These are phyloP conservation scores for Curvularia sp. DNA, from an alignment of 2,329 filamentous ascomycete species.

Conservation along the genomic window DNA sequence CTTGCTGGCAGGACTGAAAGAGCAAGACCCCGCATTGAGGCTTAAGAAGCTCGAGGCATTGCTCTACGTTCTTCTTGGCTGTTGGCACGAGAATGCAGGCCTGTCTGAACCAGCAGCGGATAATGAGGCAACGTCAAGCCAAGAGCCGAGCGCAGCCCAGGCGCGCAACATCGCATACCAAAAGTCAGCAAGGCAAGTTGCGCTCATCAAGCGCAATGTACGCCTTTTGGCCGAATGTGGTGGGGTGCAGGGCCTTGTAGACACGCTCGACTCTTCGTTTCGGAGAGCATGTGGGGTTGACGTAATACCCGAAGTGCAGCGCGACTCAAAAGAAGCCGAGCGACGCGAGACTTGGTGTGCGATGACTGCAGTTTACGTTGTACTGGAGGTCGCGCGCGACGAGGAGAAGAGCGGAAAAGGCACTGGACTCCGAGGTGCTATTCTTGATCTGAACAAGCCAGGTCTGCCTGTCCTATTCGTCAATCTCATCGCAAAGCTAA, in stretches of 20 bases:
- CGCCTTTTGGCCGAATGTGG: constrained; percentile 51
- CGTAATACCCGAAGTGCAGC: constrained; percentile 31
- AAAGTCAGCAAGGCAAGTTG: constrained; percentile 53
- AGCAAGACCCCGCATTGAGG: constrained; percentile 38
- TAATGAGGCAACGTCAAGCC: constrained; percentile 22
- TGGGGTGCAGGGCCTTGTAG: constrained; percentile 53
- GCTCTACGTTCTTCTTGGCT: constrained; percentile 57
- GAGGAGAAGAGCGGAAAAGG: constrained; percentile 53
- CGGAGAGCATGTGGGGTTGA: constrained; percentile 43
- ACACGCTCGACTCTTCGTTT: constrained; percentile 48
- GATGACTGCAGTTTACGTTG: constrained; percentile 58
- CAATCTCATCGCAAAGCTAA: constrained; percentile 59
- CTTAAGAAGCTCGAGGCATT: constrained; percentile 54
- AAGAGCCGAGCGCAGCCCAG: constrained; percentile 15
- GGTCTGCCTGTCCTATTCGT: constrained; percentile 76
- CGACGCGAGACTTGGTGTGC: constrained; percentile 58
- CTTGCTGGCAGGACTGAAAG: constrained; percentile 44
- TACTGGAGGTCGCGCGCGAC: constrained; percentile 56
- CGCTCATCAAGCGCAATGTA: constrained; percentile 56
- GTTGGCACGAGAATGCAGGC: constrained; percentile 60
- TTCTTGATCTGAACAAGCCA: constrained; percentile 57
- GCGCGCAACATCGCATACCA: constrained; percentile 29
- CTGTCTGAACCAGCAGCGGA: constrained; percentile 20
- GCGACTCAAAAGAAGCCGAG: constrained; percentile 49
- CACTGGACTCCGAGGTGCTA: constrained; percentile 57